Evolutionary conservation across 768 basidiomycete genomes (phyloP), one percentile per base, ranked within the genome.

Genomic region (Termitomyces eurrhizus): DNA sequence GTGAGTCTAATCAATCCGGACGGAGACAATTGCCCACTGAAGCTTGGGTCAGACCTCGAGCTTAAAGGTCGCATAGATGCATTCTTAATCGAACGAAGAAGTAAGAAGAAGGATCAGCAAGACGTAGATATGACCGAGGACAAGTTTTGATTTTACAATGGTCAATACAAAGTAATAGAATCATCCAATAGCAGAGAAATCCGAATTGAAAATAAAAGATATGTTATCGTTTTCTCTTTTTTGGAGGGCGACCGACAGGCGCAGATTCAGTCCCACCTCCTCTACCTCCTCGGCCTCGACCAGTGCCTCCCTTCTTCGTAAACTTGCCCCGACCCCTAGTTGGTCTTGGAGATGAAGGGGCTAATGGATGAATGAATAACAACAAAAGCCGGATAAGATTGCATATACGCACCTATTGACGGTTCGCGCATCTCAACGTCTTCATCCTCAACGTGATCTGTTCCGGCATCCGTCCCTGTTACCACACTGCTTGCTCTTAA

Each of bases 11-110:
- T 24, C 12, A 42, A 18, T 32, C 21, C 7, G 39, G 24, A 13
- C 37, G 7, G 33, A 13, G 16, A 33, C 29, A 32, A 21, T 32
- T 11, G 13, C 18, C 4, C 3, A 42, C n/a, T 58, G 21, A 58
- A 42, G 37, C 48, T 52, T 50, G 36, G 59, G 41, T 39, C 68
- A 86, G 92, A 89, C 65, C 69, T 74, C 0, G 91, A 90, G 64
- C 74, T 95, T 58, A 91, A 90, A 69, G 80, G 78, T 16, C 83
- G 81, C 65, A 95, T 96, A 67, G 84, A 90, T 52, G 80, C 77
- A 2, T 95, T 87, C 70, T 73, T 92, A 48, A 71, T 71, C 16
- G 88, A 90, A 64, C 78, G 87, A 59, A 78, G 80, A 60, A 80
- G 77, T 63, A 76, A 69, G 37, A 69, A 64, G 9, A 51, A 58